Percentiles rank a stretch among this genome's conserved stretches.
These are phyloP conservation scores for Monosporascus ibericus DNA, from an alignment of 2,329 filamentous ascomycete species.

Conservation along the genomic window DNA sequence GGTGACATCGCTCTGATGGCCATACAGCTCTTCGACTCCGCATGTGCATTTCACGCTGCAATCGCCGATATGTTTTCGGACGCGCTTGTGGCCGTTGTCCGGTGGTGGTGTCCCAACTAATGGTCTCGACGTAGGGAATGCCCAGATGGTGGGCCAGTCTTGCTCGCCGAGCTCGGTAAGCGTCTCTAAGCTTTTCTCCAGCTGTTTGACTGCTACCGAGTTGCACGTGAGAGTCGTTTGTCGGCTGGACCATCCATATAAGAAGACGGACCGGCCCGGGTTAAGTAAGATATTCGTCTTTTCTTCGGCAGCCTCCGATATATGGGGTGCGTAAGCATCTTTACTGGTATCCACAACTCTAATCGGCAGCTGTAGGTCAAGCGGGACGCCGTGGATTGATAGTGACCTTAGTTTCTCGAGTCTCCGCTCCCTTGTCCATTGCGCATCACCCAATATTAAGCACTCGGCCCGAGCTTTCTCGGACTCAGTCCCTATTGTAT, in stretches of 20 bases:
- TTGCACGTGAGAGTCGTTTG: constrained; percentile 68
- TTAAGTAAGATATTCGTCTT: constrained; percentile 31
- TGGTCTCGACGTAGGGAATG: constrained; percentile 23
- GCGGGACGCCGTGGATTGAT: constrained; percentile 32
- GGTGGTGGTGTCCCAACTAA: constrained; percentile 21
- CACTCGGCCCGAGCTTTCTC: constrained; percentile 55
- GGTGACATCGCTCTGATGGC: constrained; percentile 12
- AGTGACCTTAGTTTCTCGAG: constrained; percentile 26
- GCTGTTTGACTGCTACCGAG: constrained; percentile 57
- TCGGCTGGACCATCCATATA: constrained; percentile 61
- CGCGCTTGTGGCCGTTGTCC: constrained; percentile 8
- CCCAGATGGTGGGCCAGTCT: constrained; percentile 27
- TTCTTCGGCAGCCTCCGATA: constrained; percentile 25
- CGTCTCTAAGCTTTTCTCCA: constrained; percentile 41
- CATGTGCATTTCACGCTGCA: constrained; percentile 22
- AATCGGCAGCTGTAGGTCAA: constrained; percentile 48
- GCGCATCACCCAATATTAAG: constrained; percentile 38
- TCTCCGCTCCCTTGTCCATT: constrained; percentile 16
- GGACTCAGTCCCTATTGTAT: constrained; percentile 54
- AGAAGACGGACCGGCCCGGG: constrained; percentile 61
- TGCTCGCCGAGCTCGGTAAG: constrained; percentile 11
- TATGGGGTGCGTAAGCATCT: constrained; percentile 12
- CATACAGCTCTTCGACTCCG: constrained; percentile 19
- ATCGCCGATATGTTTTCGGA: constrained; percentile 24
- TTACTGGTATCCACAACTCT: constrained; percentile 43